Conservation (phyloP, 495 filamentous ascomycete genomes). For the Pyrenopolyporus hunteri region DNA sequence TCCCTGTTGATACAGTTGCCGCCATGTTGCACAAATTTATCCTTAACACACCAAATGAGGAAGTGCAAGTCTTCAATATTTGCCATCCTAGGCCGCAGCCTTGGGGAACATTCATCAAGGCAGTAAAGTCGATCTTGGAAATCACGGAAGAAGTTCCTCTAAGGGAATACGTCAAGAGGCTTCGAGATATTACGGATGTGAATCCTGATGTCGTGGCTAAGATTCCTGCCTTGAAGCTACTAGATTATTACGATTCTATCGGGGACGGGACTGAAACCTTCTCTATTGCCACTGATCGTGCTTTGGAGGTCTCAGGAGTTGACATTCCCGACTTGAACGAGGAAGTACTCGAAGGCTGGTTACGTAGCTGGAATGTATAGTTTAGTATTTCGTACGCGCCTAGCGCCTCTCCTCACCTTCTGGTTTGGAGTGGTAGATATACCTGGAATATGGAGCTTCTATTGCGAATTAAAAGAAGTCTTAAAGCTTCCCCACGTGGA, state of each 20-base stretch:
- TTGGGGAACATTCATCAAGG: constrained; percentile 1
- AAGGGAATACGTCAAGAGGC: not conserved
- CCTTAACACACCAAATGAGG: not conserved
- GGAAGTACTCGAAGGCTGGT: not conserved
- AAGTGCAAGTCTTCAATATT: constrained; percentile 7
- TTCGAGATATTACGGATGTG: constrained; percentile 1
- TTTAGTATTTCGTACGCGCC: not conserved
- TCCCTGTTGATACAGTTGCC: constrained; percentile 41
- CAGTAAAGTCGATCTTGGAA: not conserved
- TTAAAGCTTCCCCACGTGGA: too few species aligned
- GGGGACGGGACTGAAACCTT: not conserved
- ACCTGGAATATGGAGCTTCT: too few species aligned
- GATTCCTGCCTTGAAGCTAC: constrained; percentile 11
- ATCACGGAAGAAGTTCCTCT: constrained; percentile 2
- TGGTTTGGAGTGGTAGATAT: too few species aligned
- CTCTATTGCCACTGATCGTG: not conserved
- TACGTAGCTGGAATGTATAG: constrained; percentile 1
- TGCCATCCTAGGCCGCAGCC: not conserved
- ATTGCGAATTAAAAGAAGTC: too few species aligned
- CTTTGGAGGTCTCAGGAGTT: not conserved
- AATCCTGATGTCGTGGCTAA: not conserved
- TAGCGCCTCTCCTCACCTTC: too few species aligned
- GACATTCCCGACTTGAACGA: constrained; percentile 1
- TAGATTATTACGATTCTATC: constrained; percentile 9
- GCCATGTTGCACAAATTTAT: constrained; percentile 28